These are phyloP conservation scores for Diutina sp. DNA, from an alignment of 1,139 yeast genomes.

Conservation along the genomic window DNA sequence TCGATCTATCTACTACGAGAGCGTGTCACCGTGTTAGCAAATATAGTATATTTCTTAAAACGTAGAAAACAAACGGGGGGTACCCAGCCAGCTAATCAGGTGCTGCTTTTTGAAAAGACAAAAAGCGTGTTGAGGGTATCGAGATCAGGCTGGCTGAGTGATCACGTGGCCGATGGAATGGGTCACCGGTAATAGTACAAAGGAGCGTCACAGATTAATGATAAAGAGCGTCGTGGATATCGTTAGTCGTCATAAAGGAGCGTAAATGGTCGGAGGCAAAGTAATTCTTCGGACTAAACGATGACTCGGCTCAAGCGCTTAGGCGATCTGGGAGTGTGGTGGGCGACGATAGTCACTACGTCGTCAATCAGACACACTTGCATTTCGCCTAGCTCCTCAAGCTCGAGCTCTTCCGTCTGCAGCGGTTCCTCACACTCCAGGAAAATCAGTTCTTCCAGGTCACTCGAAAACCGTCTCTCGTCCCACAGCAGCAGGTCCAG, in stretches of 20 bases:
- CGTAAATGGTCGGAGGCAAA: background rate
- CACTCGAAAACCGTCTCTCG: constrained; percentile 4
- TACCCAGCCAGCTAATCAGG: no score
- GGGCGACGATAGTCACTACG: constrained; percentile 12
- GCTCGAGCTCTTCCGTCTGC: constrained; percentile 8
- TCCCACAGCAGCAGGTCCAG: background rate
- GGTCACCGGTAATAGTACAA: background rate
- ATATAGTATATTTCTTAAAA: no score
- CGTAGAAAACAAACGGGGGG: no score
- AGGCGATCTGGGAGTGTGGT: background rate
- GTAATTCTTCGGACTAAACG: background rate
- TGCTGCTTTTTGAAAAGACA: no score
- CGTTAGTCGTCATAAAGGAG: background rate
- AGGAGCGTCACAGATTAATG: background rate
- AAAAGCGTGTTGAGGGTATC: no score
- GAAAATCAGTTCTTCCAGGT: constrained; percentile 12
- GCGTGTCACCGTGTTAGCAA: no score
- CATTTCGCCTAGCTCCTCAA: constrained; percentile 9
- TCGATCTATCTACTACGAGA: no score
- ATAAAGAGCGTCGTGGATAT: no score
- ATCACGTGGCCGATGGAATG: background rate
- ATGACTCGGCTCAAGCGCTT: background rate
- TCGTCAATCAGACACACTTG: constrained; percentile 12
- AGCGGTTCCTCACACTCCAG: constrained; percentile 6
- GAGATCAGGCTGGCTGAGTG: background rate